Base-by-base conservation (phyloP, 139 green algal genomes). In the Tetraselmis chui region DNA sequence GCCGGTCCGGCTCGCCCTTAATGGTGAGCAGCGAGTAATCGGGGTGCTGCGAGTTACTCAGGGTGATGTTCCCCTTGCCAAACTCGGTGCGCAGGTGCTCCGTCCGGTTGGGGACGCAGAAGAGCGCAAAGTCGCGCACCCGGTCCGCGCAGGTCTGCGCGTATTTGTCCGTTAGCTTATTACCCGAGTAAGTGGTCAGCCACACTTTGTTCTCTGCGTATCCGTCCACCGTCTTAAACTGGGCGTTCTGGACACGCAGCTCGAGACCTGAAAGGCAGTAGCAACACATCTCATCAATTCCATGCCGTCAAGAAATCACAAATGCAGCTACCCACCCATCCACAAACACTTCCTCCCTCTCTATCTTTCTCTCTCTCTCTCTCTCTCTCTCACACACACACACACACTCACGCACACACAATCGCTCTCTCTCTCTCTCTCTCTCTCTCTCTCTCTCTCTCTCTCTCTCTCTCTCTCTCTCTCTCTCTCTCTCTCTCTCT, bases 141-240 rank as follows among this genome's bases (percentile, higher is more conserved):
- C 86, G 77, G 25, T 92, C 89, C 27, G 83, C 85, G 11, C 91
- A 59, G 78, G 87, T 77, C 59, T 90, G 82, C 2, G 89, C 88
- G 2, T 29, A 74, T 0, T 59, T 27, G 22, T 85, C 76, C 0
- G 23, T 83, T 59, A 92, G 88, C 83, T 92, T 92, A 25, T 81
- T 83, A 0, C 85, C 86, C 29, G 32, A 2, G 24, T 32, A 22
- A 31, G 79, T 81, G 23, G 81, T 83, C 26, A 92, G 29, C 88
- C 88, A 92, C 76, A 92, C 91, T 23, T 59, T 82, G 79, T 92
- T 92, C 29, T 84, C 28, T 1, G 89, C 89, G 23, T 84, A 77
- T 59, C 89, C 89, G 1, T 92, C 83, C 1, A 74, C 1, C 27
- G 25, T 80, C 5, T 45, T 2, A 30, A 92, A 77, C 28, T 83